Evolutionary conservation across 2,329 filamentous ascomycete species (phyloP).

Genomic region (Talaromyces sp.): DNA sequence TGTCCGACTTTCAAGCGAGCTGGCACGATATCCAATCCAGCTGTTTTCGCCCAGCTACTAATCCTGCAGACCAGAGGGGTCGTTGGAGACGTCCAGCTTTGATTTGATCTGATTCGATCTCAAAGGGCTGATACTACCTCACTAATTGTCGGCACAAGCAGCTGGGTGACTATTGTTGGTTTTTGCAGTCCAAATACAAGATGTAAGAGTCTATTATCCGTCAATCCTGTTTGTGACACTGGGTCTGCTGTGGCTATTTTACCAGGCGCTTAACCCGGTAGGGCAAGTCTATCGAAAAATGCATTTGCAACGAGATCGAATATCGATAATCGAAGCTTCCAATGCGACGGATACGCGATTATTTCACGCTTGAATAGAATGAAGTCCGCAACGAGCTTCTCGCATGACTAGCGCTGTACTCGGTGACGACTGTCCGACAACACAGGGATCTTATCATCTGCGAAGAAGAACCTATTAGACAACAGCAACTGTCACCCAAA

Average conservation of each 20-base stretch:
- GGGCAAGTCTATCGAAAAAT: neutral
- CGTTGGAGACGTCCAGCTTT: neutral
- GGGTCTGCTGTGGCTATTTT: neutral
- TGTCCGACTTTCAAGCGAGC: constrained; percentile 5
- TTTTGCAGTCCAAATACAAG: neutral
- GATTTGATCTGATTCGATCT: neutral
- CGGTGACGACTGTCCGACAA: neutral
- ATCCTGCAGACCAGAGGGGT: constrained; percentile 10
- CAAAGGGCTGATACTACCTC: constrained; percentile 6
- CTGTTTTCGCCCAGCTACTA: neutral
- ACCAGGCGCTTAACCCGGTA: constrained; percentile 10
- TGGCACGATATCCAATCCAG: constrained; percentile 5
- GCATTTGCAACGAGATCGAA: neutral
- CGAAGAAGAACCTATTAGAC: neutral
- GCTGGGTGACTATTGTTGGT: neutral
- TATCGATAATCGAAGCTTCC: neutral
- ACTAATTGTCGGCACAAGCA: neutral
- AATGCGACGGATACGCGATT: neutral
- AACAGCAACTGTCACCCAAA: neutral
- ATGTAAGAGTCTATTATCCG: neutral
- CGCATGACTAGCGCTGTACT: constrained; percentile 5
- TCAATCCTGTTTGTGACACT: neutral
- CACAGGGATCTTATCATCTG: neutral
- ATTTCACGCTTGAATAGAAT: neutral
- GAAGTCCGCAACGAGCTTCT: neutral